Percentiles rank a stretch among this genome's conserved stretches.
These are phyloP conservation scores for Thielaviopsis euricoi DNA, from an alignment of 2,329 filamentous ascomycete genomes.

Conservation along the genomic window DNA sequence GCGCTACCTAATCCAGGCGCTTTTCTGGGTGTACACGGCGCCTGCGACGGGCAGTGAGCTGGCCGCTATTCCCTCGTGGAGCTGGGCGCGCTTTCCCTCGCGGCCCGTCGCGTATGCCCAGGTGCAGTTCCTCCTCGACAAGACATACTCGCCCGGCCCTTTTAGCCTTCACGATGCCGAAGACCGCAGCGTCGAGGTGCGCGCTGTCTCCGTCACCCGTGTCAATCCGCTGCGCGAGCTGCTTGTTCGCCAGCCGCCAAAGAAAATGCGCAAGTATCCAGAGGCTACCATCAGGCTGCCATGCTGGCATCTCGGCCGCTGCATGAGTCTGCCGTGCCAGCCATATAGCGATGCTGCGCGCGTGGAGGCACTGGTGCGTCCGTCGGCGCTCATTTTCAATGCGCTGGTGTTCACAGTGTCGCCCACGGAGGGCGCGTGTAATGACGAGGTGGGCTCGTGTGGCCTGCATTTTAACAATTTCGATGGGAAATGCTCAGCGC, in stretches of 20 bases:
- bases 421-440: background rate
- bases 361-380: background rate
- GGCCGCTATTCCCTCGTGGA: background rate
- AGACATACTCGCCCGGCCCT: background rate
- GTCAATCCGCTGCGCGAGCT: background rate
- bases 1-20: constrained; percentile 2
- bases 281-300: background rate
- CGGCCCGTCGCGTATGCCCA: background rate
- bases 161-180: background rate
- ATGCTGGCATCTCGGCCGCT: background rate
- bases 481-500: background rate
- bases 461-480: background rate
- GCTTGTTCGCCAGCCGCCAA: background rate
- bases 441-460: background rate
- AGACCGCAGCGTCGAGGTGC: too few species aligned
- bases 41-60: background rate
- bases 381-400: background rate
- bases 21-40: constrained; percentile 2
- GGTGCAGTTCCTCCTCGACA: background rate
- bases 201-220: background rate
- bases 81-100: background rate
- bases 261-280: background rate
- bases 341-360: background rate
- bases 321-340: background rate
- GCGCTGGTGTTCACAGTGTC: background rate